phyloP scores from a whole-genome alignment of 164 flowering plant genomes.

The Aristolochia contorta region DNA sequence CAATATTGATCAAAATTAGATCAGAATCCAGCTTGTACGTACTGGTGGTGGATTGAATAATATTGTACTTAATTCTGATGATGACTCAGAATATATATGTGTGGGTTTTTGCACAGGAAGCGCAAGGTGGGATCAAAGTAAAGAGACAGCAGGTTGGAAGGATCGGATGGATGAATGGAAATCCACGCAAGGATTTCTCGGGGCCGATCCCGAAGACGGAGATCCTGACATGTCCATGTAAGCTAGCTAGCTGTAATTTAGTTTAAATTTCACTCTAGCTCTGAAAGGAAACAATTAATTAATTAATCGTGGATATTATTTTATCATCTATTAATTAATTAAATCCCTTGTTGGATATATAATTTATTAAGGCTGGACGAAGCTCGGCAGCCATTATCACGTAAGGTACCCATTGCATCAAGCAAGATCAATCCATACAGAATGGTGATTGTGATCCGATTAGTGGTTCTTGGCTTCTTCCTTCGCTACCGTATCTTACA shows the following conservation, averaged over 20 bases:
- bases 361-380: slow-evolving; percentile 89
- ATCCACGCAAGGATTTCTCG: slow-evolving; percentile 74
- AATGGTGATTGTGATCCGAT: slow-evolving; percentile 77
- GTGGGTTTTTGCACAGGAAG: slow-evolving; percentile 34
- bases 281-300: no score
- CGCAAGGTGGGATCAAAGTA: slow-evolving; percentile 81
- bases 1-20: background rate
- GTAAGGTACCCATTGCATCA: slow-evolving; percentile 90
- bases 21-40: background rate
- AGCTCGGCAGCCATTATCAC: slow-evolving; percentile 88
- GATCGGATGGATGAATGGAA: slow-evolving; percentile 94
- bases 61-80: no score
- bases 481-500: slow-evolving; percentile 74
- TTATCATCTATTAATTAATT: no score
- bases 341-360: no score
- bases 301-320: no score
- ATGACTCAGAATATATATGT: no score
- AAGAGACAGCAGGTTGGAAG: slow-evolving; percentile 76
- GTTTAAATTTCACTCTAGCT: no score
- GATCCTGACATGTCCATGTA: slow-evolving; percentile 80
- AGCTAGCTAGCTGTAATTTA: background rate
- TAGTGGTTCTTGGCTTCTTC: slow-evolving; percentile 63
- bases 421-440: slow-evolving; percentile 92
- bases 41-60: no score
- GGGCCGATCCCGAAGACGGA: slow-evolving; percentile 46